Evolutionary conservation across 2,329 filamentous ascomycete species (phyloP).

Genomic region (Teratosphaeriaceae sp.): DNA sequence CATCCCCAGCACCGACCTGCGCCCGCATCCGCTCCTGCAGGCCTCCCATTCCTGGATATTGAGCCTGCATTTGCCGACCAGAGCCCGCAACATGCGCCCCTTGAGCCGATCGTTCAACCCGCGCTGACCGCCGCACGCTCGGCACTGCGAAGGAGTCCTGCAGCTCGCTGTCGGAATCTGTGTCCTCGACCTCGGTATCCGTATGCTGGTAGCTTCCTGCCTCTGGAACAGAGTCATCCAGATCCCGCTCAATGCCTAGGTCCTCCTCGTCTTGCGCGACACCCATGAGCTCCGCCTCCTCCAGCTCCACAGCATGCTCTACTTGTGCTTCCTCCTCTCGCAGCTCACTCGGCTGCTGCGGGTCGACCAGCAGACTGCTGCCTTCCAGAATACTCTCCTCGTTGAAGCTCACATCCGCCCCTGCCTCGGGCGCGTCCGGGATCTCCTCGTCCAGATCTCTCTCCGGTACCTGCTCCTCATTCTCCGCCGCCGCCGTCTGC

Average conservation of each 20-base stretch:
- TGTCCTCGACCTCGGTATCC: conserved; percentile 45
- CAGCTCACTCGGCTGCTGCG: conserved; percentile 11
- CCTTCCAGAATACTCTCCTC: conserved; percentile 44
- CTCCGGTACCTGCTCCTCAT: conserved; percentile 39
- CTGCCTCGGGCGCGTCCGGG: conserved; percentile 61
- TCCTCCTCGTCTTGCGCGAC: conserved; percentile 43
- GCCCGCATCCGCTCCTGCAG: conserved; percentile 26
- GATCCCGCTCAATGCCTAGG: conserved; percentile 31
- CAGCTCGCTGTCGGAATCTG: conserved; percentile 18
- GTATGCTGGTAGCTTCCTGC: conserved; percentile 50
- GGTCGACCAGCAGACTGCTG: conserved; percentile 17
- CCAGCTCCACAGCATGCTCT: conserved; percentile 37
- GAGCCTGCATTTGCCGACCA: background rate
- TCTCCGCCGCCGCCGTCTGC: conserved; percentile 32
- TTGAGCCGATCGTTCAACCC: background rate
- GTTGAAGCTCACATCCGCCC: conserved; percentile 54
- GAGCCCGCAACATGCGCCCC: background rate
- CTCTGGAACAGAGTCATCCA: conserved; percentile 47
- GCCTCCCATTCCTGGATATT: conserved; percentile 9
- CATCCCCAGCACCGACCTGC: conserved; percentile 23
- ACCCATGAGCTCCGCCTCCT: conserved; percentile 42
- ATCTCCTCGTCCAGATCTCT: conserved; percentile 56
- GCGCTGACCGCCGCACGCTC: conserved; percentile 10
- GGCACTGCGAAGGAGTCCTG: conserved; percentile 21
- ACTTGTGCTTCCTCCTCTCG: conserved; percentile 34